Percentiles rank a stretch among this genome's conserved stretches.
These are phyloP conservation scores for Amanita rimosa DNA, from an alignment of 768 basidiomycete genomes.

Conservation along the genomic window DNA sequence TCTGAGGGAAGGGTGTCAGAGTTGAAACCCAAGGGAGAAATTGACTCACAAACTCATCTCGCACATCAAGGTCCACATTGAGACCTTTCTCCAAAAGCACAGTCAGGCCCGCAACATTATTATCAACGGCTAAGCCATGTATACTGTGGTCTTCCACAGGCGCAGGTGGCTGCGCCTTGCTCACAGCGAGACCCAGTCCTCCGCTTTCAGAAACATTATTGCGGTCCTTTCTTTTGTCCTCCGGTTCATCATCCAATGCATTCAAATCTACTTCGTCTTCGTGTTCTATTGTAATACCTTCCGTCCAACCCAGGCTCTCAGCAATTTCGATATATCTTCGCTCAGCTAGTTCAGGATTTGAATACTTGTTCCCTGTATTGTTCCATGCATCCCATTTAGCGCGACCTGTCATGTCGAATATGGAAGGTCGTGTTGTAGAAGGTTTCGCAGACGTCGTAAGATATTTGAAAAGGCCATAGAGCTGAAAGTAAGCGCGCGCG, in stretches of 20 bases:
- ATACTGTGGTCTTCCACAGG: slow-evolving; percentile 26
- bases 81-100: slow-evolving; percentile 30
- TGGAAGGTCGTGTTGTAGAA: slow-evolving; percentile 47
- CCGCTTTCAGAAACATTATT: slow-evolving; percentile 16
- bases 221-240: slow-evolving; percentile 3
- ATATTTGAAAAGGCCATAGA: slow-evolving; percentile 81
- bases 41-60: slow-evolving; percentile 61
- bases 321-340: slow-evolving; percentile 61
- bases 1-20: slow-evolving; percentile 34
- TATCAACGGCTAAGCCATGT: slow-evolving; percentile 55
- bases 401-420: slow-evolving; percentile 70
- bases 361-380: slow-evolving; percentile 35
- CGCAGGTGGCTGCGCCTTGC: slow-evolving; percentile 35
- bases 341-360: slow-evolving; percentile 38
- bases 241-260: slow-evolving; percentile 28
- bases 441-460: slow-evolving; percentile 50
- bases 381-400: slow-evolving; percentile 89
- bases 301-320: slow-evolving; percentile 55
- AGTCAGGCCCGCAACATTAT: slow-evolving; percentile 35
- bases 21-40: neutral
- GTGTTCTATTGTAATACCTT: slow-evolving; percentile 13
- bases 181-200: slow-evolving; percentile 56
- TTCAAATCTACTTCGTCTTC: slow-evolving; percentile 28
- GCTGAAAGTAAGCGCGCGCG: slow-evolving; percentile 29
- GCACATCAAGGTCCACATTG: slow-evolving; percentile 39